Evolutionary conservation across 1,139 yeast species (phyloP), one percentile per base, ranked within the genome.

Genomic region (Suhomyces atakaporum): DNA sequence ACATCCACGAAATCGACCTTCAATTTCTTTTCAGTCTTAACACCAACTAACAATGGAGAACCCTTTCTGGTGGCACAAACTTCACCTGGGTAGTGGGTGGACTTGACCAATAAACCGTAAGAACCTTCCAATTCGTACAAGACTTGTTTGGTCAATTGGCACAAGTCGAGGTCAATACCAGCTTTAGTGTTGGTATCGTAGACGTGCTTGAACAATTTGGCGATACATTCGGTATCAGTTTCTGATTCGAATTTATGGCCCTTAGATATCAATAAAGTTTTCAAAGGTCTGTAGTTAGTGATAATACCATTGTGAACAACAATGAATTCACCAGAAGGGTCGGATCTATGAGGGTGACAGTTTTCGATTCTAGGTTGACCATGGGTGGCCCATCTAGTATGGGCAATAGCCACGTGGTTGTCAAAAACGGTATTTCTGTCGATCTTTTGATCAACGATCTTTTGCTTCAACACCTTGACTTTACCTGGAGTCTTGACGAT

Each of bases 301-400:
- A 94, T 88, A 62, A 94, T 92, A 75, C 99, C 99, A 56, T 94
- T 94, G 71, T 94, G 99, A 35, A 94, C 97, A 46, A 94, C 84
- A 25, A 86, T 81, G 56, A 94, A 94, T 61, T 90, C 96, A 50
- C 84, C 84, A 36, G 67, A 64, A 8, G 76, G 75, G 60, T 88
- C 98, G 1, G 96, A 87, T 51, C 94, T 73, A 60, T 92, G 98
- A 35, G 99, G 99, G 61, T 94, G 99, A 62, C 97, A 92, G 72
- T 94, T 94, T 47, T 67, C 58, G 43, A 75, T 79, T 53, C 78
- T 79, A 39, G 97, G 97, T 54, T 83, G 87, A 64, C 99, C 99
- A 65, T 94, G 99, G 29, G 99, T 94, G 31, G 99, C 98, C 99
- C 99, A 94, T 73, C 99, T 84, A 12, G 99, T 94, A 66, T 94